Base-by-base conservation (phyloP, 176 grass and related monocot species). In the Oryza australiensis region DNA sequence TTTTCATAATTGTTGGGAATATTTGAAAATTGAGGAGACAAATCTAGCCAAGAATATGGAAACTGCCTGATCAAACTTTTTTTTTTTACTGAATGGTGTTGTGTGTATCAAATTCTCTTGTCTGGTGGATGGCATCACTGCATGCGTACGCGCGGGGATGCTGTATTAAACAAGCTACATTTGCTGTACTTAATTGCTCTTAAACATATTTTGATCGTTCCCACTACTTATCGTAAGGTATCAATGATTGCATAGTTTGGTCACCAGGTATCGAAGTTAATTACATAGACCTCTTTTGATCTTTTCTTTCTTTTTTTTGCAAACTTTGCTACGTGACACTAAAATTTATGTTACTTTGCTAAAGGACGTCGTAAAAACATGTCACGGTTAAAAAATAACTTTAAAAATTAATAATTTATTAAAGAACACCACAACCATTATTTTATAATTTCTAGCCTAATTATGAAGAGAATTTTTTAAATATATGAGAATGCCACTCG, bases 61-160 rank as follows among this genome's bases (percentile, higher is more conserved):
- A 20, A 53, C 6, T 53, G 46, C 15, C 46, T 49, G 49, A 53
- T 53, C 41, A 29, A 72, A 32, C 26, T 73, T 73, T 23, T 62
- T 30, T 15, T 75, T 7, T 77, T 37, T 20, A 4, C 5, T 42
- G 68, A 1, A 45, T 43, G 63, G 41, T 73, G 71, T 49, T 71
- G 2, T 57, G 6, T 57, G 6, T 76, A 41, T 57, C 64, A 8
- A 81, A 80, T 66, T 81, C 66, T 65, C 65, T 89, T 65, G 40
- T 81, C 81, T 29, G 86, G 41, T 55, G 15, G 40, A 77, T 89
- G 65, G 65, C 87, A 71, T 89, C 82, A 89, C 82, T 89, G 87
- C 87, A 71, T 85, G 38, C 82, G 77, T 63, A 81, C 59, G 14
- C 2, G 5, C 5, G 16, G 3, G 49, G 22, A 62, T 38, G 35